These are phyloP conservation scores for Favolaschia claudopus DNA, from an alignment of 768 basidiomycete genomes.

Conservation along the genomic window DNA sequence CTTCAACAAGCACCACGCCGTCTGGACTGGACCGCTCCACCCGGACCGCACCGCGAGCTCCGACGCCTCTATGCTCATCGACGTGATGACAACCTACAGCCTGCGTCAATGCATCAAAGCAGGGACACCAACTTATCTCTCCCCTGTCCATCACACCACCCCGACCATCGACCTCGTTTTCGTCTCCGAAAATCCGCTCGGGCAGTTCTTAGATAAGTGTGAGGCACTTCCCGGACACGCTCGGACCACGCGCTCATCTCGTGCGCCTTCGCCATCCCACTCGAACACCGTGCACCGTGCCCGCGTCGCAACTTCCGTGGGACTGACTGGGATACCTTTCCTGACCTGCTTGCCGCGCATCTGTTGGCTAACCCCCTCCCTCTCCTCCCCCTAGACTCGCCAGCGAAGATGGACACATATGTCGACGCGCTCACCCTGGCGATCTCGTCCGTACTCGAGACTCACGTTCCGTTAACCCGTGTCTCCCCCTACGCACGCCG, in stretches of 20 bases:
- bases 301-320: neutral
- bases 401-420: neutral
- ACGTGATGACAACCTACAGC: neutral
- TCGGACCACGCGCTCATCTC: conserved; percentile 7
- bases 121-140: conserved; percentile 11
- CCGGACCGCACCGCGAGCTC: neutral
- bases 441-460: neutral
- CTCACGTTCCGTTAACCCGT: neutral
- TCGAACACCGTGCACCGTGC: neutral
- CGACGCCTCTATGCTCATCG: neutral
- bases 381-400: neutral
- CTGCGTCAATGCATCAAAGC: conserved; percentile 6
- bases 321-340: conserved; percentile 4
- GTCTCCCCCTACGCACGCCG: neutral
- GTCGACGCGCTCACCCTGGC: neutral
- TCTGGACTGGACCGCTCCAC: conserved; percentile 7
- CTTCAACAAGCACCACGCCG: conserved; percentile 20
- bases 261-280: neutral
- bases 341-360: neutral
- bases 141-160: neutral
- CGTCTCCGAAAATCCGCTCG: neutral
- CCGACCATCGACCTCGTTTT: conserved; percentile 21
- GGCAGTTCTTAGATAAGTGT: conserved; percentile 8
- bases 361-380: neutral
- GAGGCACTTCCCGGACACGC: neutral